phyloP scores from a whole-genome alignment of 2,329 filamentous ascomycete genomes.

The Monosporascus sp. region DNA sequence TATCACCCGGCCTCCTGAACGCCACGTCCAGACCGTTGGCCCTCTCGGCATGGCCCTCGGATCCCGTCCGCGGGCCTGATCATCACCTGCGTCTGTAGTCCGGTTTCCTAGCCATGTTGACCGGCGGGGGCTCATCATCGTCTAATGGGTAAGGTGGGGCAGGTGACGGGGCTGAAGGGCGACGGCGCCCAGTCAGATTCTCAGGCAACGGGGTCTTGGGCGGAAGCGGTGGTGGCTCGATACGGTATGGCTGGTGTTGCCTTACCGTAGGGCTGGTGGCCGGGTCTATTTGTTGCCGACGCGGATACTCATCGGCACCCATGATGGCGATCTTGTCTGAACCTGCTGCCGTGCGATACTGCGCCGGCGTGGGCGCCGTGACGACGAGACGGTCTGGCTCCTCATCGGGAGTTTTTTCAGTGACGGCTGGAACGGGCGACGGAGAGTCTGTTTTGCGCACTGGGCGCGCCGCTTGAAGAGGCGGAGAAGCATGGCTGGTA shows the following conservation, averaged over 20 bases:
- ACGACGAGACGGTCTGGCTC: conserved; percentile 50
- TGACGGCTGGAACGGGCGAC: conserved; percentile 8
- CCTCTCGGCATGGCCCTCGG: not conserved
- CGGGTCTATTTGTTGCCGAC: conserved; percentile 26
- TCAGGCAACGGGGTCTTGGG: conserved; percentile 71
- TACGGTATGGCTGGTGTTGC: conserved; percentile 33
- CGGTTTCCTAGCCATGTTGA: conserved; percentile 84
- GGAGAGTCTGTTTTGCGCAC: conserved; percentile 18
- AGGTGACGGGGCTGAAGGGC: conserved; percentile 21
- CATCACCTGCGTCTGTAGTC: conserved; percentile 53
- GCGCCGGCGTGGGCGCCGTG: conserved; percentile 51
- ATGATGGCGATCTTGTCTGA: conserved; percentile 65
- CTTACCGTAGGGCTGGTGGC: conserved; percentile 17
- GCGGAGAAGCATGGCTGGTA: conserved; percentile 25
- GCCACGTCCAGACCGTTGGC: not conserved
- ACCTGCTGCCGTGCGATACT: conserved; percentile 52
- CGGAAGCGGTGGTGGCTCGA: conserved; percentile 65
- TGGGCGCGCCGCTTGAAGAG: conserved; percentile 24
- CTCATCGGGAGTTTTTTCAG: conserved; percentile 26
- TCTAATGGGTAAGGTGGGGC: conserved; percentile 73
- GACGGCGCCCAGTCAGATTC: conserved; percentile 29
- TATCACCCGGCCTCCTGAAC: not conserved
- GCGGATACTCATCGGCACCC: conserved; percentile 52
- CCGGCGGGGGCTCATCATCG: conserved; percentile 75
- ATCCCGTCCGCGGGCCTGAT: too few species aligned